Evolutionary conservation across 2,329 filamentous ascomycete species (phyloP).

Genomic region (Pseudocercospora ulei): DNA sequence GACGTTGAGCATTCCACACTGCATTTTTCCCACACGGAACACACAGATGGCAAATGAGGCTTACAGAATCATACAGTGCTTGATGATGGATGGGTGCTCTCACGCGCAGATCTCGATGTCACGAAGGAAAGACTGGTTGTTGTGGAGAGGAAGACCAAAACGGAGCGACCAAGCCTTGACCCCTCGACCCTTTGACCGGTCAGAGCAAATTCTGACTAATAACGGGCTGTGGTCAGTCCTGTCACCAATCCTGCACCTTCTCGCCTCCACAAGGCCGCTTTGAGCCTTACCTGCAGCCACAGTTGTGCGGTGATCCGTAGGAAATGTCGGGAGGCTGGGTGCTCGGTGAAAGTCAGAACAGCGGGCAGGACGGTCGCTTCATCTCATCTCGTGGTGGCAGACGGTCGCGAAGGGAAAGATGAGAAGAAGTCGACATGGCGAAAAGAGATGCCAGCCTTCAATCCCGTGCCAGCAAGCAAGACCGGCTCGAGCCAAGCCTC

Average conservation of each 20-base stretch:
- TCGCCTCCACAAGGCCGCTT: too few relatives aligned
- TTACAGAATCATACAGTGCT: too few relatives aligned
- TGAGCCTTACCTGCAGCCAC: slow-evolving; percentile 13
- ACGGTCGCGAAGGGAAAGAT: neutral
- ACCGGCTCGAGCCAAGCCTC: slow-evolving; percentile 38
- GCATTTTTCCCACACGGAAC: too few relatives aligned
- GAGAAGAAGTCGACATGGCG: slow-evolving; percentile 15
- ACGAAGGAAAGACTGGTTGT: too few relatives aligned
- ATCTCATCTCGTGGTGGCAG: neutral
- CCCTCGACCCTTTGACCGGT: too few relatives aligned
- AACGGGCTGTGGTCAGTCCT: too few relatives aligned
- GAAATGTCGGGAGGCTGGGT: slow-evolving; percentile 12
- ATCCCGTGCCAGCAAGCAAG: slow-evolving; percentile 18
- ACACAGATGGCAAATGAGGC: too few relatives aligned
- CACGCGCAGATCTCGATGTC: slow-evolving; percentile 40
- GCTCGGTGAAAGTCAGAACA: slow-evolving; percentile 5
- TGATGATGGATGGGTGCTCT: too few relatives aligned
- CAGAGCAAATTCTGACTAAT: slow-evolving; percentile 48
- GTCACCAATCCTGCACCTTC: too few relatives aligned
- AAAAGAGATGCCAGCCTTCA: slow-evolving; percentile 17
- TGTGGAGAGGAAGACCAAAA: too few relatives aligned
- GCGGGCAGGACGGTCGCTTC: neutral
- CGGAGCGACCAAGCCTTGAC: slow-evolving; percentile 37
- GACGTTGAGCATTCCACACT: too few relatives aligned
- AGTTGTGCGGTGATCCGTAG: slow-evolving; percentile 9